Evolutionary conservation across 495 filamentous ascomycete genomes (phyloP).

Genomic region (Daldinia vernicosa): DNA sequence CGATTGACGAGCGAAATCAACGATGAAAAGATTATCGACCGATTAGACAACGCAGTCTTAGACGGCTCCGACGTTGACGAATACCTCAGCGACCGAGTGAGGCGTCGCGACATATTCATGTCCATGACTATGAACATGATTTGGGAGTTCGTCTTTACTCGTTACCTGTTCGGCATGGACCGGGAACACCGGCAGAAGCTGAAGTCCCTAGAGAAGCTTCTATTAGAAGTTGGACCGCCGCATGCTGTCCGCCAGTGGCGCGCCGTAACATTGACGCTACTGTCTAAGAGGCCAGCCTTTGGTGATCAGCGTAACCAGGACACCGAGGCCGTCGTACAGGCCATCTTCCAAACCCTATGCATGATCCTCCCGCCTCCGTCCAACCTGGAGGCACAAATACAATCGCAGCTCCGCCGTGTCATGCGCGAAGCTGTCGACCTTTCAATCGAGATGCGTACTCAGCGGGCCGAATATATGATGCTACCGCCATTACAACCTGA

Average conservation of each 20-base stretch:
- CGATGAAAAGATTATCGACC: slow-evolving; percentile 88
- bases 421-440: slow-evolving; percentile 83
- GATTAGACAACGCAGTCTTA: slow-evolving; percentile 90
- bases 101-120: slow-evolving; percentile 92
- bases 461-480: slow-evolving; percentile 97
- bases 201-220: slow-evolving; percentile 87
- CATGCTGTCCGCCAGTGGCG: slow-evolving; percentile 94
- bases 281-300: slow-evolving; percentile 79
- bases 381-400: slow-evolving; percentile 75
- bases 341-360: slow-evolving; percentile 80
- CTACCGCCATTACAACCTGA: slow-evolving; percentile 93
- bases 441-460: slow-evolving; percentile 95
- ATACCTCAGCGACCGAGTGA: slow-evolving; percentile 85
- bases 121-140: slow-evolving; percentile 97
- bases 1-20: slow-evolving; percentile 79
- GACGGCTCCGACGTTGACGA: slow-evolving; percentile 90
- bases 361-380: slow-evolving; percentile 83
- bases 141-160: slow-evolving; percentile 96
- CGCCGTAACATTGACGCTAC: slow-evolving; percentile 87
- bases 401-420: slow-evolving; percentile 82
- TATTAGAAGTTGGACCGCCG: slow-evolving; percentile 84
- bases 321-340: slow-evolving; percentile 87
- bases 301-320: slow-evolving; percentile 78
- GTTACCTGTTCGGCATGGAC: slow-evolving; percentile 98
- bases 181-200: slow-evolving; percentile 96